Evolutionary conservation across 495 filamentous ascomycete genomes (phyloP).

Genomic region (Glarea lozoyensis): DNA sequence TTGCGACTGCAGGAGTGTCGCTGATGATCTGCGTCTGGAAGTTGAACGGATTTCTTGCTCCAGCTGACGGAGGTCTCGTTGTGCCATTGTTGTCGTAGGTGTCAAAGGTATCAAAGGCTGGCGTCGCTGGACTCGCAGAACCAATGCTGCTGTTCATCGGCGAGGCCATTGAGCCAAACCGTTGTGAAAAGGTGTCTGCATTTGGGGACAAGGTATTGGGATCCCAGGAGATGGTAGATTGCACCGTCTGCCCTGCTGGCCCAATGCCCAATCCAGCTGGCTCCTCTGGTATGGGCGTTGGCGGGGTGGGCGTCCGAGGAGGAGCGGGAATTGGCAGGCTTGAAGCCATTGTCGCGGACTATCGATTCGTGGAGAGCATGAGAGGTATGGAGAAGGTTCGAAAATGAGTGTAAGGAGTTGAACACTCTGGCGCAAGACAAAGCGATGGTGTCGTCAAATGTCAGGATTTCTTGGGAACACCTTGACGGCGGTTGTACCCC

Average conservation of each 20-base stretch:
- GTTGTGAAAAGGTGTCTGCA: constrained; percentile 39
- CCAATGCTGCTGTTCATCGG: constrained; percentile 17
- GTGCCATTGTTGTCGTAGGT: too few species aligned
- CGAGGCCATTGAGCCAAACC: constrained; percentile 25
- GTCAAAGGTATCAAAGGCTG: too few species aligned
- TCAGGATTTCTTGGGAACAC: too few species aligned
- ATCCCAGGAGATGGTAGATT: constrained; percentile 39
- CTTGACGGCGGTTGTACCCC: constrained; percentile 28
- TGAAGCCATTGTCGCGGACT: constrained; percentile 40
- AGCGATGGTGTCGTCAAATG: too few species aligned
- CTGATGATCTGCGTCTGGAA: constrained; percentile 80
- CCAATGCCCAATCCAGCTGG: constrained; percentile 28
- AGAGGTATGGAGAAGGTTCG: constrained; percentile 22
- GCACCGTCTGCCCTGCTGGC: constrained; percentile 22
- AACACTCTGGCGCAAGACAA: too few species aligned
- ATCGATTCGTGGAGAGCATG: constrained; percentile 11
- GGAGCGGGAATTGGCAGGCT: constrained; percentile 53
- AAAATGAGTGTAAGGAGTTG: not conserved
- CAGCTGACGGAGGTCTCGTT: constrained; percentile 19
- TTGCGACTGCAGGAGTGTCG: constrained; percentile 56
- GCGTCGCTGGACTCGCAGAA: constrained; percentile 5
- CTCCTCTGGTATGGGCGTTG: constrained; percentile 42
- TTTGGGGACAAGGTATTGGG: constrained; percentile 57
- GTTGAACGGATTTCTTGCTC: constrained; percentile 65
- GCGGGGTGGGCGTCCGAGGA: constrained; percentile 62